phyloP scores from a whole-genome alignment of 2,329 filamentous ascomycete genomes.

The Diaporthe sp. region DNA sequence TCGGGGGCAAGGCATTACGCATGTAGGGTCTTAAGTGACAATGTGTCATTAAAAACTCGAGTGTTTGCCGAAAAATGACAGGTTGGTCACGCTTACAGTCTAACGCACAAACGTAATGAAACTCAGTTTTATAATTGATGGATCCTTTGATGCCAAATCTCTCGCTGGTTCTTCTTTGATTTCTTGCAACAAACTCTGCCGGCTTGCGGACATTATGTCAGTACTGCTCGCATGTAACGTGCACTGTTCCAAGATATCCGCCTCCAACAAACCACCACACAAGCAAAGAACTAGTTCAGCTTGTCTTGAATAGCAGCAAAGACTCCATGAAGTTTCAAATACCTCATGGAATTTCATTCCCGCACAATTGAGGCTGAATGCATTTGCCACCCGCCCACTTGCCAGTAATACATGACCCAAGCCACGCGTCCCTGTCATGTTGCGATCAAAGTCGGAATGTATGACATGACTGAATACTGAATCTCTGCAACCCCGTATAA shows the following conservation, averaged over 20 bases:
- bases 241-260: neutral
- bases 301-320: neutral
- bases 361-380: neutral
- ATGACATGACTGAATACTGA: too few relatives aligned
- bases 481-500: too few relatives aligned
- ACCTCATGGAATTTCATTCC: fast-evolving
- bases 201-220: neutral
- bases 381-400: neutral
- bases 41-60: neutral
- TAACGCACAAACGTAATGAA: neutral
- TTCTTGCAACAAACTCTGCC: neutral
- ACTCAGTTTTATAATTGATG: neutral
- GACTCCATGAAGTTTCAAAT: too few relatives aligned
- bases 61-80: neutral
- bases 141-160: neutral
- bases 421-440: neutral
- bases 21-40: neutral
- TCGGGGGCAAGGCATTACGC: neutral
- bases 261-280: neutral
- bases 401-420: neutral
- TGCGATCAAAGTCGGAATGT: neutral
- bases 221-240: neutral
- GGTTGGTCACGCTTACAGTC: neutral
- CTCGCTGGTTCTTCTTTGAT: too few relatives aligned
- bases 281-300: neutral